phyloP scores from a whole-genome alignment of 768 basidiomycete species.

The Boletus vinaceobasis region DNA sequence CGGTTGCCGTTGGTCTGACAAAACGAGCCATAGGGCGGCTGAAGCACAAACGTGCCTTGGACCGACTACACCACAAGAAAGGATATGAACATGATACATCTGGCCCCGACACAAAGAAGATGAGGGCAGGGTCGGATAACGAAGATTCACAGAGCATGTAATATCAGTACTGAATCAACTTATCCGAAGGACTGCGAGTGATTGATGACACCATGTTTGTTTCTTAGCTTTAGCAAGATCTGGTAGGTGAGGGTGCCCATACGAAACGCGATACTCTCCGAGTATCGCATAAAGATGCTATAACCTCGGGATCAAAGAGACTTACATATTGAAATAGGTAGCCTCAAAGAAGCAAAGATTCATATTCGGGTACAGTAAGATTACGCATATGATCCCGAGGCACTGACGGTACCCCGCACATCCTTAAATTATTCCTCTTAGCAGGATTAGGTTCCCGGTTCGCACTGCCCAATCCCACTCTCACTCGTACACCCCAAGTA shows the following conservation, averaged over 20 bases:
- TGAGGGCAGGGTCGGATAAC: conserved; percentile 9
- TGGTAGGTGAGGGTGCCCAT: background rate
- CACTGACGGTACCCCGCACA: no score
- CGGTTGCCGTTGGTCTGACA: conserved; percentile 28
- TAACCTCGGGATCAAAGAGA: background rate
- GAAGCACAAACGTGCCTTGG: conserved; percentile 49
- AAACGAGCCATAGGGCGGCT: conserved; percentile 48
- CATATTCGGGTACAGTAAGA: background rate
- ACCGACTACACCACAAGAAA: conserved; percentile 19
- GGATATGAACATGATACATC: conserved; percentile 1
- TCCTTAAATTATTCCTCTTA: no score
- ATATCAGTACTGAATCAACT: background rate
- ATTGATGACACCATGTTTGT: background rate
- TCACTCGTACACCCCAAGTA: background rate
- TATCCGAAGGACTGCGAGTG: background rate
- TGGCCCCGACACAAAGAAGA: conserved; percentile 15
- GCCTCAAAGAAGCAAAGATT: background rate
- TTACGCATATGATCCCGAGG: background rate
- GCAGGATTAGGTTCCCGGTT: background rate
- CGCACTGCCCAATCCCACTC: background rate
- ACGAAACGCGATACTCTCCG: background rate
- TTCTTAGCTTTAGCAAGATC: background rate
- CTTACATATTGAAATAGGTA: background rate
- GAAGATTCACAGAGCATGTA: background rate
- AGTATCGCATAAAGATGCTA: background rate